Evolutionary conservation across 2,329 filamentous ascomycete species (phyloP), one percentile per base, ranked within the genome.

Genomic region (Nothomitra cinnamomea): DNA sequence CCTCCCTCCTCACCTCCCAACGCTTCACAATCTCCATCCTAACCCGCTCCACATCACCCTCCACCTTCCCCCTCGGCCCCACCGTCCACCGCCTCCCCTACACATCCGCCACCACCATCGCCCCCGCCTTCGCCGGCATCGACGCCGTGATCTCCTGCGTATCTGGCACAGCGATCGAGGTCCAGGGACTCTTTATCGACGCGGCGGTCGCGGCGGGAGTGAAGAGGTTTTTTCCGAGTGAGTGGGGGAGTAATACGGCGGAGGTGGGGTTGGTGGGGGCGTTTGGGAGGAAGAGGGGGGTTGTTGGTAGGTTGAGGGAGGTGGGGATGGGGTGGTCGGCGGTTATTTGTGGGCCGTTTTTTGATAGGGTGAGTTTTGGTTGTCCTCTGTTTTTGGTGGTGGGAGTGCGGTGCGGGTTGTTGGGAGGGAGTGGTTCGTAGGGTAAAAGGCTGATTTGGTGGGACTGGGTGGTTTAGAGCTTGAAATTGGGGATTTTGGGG

Each of bases 331-430:
- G 42, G 15, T 84, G 80, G 79, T 81, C 77, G 1, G 75, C 69
- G 1, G 62, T 84, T 12, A 72, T 78, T 2, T 75, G 68, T 7
- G 77, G 79, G 0, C 66, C 74, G 1, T 78, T 83, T 63, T 80
- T 83, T 61, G 80, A 84, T 60, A 78, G 73, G 75, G 70, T 73
- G 61, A 24, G 65, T 59, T 7, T 52, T n/a, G n/a, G n/a, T n/a
- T n/a, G n/a, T n/a, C n/a, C n/a, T n/a, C n/a, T n/a, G n/a, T n/a
- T n/a, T n/a, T n/a, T n/a, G n/a, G n/a, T n/a, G n/a, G n/a, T n/a
- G n/a, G n/a, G n/a, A n/a, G n/a, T n/a, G n/a, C n/a, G n/a, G n/a
- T n/a, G n/a, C n/a, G n/a, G n/a, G n/a, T n/a, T n/a, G n/a, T n/a
- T n/a, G n/a, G n/a, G n/a, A n/a, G n/a, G n/a, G n/a, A n/a, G n/a